phyloP scores from a whole-genome alignment of 2,329 filamentous ascomycete species.

The Daldinia eschscholtzii region DNA sequence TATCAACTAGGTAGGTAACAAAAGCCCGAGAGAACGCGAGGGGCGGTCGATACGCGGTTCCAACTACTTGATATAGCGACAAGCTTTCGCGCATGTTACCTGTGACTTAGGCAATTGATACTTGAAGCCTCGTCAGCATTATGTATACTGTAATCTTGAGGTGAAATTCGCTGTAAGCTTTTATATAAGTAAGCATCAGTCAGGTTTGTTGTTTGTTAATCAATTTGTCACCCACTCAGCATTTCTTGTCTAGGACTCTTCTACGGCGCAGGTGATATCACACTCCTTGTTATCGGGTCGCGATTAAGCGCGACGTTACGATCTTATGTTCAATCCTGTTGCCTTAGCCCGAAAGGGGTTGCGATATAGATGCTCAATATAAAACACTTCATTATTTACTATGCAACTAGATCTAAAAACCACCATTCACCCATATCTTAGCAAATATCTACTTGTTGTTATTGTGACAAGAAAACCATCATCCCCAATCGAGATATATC shows the following conservation, averaged over 20 bases:
- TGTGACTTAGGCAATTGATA: too few species aligned
- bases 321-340: neutral
- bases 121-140: too few species aligned
- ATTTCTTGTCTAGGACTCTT: neutral
- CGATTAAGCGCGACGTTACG: neutral
- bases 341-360: neutral
- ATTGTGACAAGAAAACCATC: neutral
- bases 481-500: neutral
- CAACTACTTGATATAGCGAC: neutral
- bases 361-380: neutral
- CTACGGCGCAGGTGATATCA: neutral
- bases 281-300: conserved; percentile 1
- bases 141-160: too few species aligned
- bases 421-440: neutral
- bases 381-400: neutral
- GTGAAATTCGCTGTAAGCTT: too few species aligned
- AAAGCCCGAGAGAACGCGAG: conserved; percentile 7
- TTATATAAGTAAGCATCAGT: too few species aligned
- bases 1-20: too few species aligned
- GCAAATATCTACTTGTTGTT: neutral
- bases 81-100: too few species aligned
- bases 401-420: neutral
- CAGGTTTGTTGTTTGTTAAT: too few species aligned
- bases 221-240: too few species aligned
- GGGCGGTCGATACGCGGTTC: neutral